Base-by-base conservation (phyloP, 106 monocot species). In the Xerophyta viscosa region DNA sequence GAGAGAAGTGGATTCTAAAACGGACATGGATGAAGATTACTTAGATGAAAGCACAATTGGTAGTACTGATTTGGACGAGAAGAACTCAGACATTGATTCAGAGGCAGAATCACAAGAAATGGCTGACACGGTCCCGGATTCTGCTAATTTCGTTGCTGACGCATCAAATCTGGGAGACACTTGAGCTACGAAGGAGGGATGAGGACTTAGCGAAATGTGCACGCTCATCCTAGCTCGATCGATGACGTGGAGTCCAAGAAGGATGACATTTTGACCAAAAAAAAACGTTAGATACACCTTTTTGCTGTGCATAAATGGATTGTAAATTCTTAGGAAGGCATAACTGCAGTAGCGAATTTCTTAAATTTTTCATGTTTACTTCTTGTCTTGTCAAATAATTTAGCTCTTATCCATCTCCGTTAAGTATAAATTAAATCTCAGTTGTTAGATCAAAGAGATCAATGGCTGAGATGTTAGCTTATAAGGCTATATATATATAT, bases 121-220 rank as follows among this genome's bases (percentile, higher is more conserved):
- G 2, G 68, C n/a, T 31, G 63, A 21, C 43, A 47, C 26, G 33
- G 36, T 53, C 13, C 23, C 41, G 8, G 80, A 72, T 37, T 58
- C 63, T 46, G 29, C 52, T 48, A 63, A 43, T 31, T 13, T 49
- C 20, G 57, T 20, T 7, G 62, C 44, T 3, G 64, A 70, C 54
- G 39, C 29, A 17, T 37, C 33, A 9, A 57, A 37, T 0, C 52
- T 70, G 41, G 62, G 56, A 2, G 88, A 76, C 54, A 66, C 66
- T 37, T 54, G 86, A 91, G 50, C 36, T 75, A 26, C 59, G 71
- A 36, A 64, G 28, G 57, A 73, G 84, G 45, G 71, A 84, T 4
- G 31, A 54, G 24, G 27, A 19, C 33, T 23, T 21, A 43, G 11
- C 27, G 54, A 37, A 28, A 60, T n/a, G 56, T 56, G 23, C 14